phyloP scores from a whole-genome alignment of 2,329 filamentous ascomycete species.

The Phyllosticta citrichinensis region DNA sequence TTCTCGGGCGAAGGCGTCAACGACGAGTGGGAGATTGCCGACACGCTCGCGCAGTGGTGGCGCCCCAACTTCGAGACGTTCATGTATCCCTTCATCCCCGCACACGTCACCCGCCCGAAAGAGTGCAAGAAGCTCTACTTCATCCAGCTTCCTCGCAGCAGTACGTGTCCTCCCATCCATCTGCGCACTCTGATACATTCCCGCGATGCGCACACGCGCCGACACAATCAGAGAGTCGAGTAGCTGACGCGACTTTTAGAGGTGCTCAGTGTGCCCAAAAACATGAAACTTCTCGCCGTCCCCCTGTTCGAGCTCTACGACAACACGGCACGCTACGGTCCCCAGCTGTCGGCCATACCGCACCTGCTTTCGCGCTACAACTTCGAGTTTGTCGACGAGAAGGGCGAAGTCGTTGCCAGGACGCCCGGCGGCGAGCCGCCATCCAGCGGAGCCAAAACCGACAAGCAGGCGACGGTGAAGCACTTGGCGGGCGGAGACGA shows the following conservation, averaged over 20 bases:
- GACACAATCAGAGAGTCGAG: background rate
- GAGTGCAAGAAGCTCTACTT: slow-evolving; percentile 99
- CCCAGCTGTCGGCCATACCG: slow-evolving; percentile 90
- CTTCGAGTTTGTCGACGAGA: slow-evolving; percentile 94
- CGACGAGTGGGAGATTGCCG: slow-evolving; percentile 88
- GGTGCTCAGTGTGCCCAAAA: slow-evolving; percentile 93
- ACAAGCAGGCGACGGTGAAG: slow-evolving; percentile 21
- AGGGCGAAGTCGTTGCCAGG: slow-evolving; percentile 73
- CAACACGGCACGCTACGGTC: slow-evolving; percentile 88
- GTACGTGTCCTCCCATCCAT: slow-evolving; percentile 41
- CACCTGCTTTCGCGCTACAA: slow-evolving; percentile 92
- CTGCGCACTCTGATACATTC: too few relatives aligned
- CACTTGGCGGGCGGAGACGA: slow-evolving; percentile 22
- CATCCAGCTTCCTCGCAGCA: slow-evolving; percentile 84
- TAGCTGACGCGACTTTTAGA: slow-evolving; percentile 44
- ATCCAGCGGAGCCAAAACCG: background rate
- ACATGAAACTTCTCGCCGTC: slow-evolving; percentile 97
- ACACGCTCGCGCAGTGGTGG: slow-evolving; percentile 97
- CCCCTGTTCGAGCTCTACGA: slow-evolving; percentile 97
- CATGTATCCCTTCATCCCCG: slow-evolving; percentile 97
- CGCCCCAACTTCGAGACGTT: slow-evolving; percentile 98
- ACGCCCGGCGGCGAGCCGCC: slow-evolving; percentile 62
- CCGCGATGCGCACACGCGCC: background rate
- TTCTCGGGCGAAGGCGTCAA: slow-evolving; percentile 77
- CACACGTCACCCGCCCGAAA: slow-evolving; percentile 91